A percentile compares a stretch with the other conserved stretches of the same genome.
Evolutionary conservation across 192 early-diverging fungal species (phyloP).

Genomic region (Hyaloraphidium curvatum): DNA sequence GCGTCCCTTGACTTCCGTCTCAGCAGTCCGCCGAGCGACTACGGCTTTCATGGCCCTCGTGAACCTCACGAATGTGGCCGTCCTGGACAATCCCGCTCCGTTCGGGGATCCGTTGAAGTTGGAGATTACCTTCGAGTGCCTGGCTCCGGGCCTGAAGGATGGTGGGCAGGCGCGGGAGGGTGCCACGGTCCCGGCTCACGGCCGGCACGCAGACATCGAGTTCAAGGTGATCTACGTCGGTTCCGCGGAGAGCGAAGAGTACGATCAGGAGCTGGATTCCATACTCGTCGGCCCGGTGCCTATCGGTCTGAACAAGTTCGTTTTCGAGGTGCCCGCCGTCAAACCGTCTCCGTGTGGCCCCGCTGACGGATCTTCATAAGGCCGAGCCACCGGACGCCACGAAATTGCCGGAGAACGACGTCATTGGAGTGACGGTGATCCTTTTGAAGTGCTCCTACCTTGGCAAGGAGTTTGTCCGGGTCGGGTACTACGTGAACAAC

Average conservation of each 20-base stretch:
- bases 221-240: conserved; percentile 95
- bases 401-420: conserved; percentile 56
- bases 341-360: not conserved
- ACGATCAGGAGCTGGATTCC: conserved; percentile 88
- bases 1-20: too few relatives aligned
- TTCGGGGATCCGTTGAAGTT: conserved; percentile 72
- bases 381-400: conserved; percentile 36
- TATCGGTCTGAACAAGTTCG: conserved; percentile 82
- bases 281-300: conserved; percentile 93
- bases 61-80: conserved; percentile 60
- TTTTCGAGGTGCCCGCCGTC: conserved; percentile 47
- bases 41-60: conserved; percentile 81
- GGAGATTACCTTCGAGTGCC: conserved; percentile 95
- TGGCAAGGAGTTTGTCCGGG: conserved; percentile 82
- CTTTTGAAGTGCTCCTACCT: conserved; percentile 76
- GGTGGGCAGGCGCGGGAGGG: conserved; percentile 25
- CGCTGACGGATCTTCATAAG: conserved; percentile 11
- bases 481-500: conserved; percentile 97
- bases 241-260: conserved; percentile 54
- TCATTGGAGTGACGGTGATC: conserved; percentile 79
- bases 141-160: conserved; percentile 59
- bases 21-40: too few relatives aligned
- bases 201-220: conserved; percentile 56
- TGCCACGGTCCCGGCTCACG: not conserved
- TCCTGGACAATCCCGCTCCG: conserved; percentile 64